These are phyloP conservation scores for Lentinus brumalis DNA, from an alignment of 768 basidiomycete genomes.

Conservation along the genomic window DNA sequence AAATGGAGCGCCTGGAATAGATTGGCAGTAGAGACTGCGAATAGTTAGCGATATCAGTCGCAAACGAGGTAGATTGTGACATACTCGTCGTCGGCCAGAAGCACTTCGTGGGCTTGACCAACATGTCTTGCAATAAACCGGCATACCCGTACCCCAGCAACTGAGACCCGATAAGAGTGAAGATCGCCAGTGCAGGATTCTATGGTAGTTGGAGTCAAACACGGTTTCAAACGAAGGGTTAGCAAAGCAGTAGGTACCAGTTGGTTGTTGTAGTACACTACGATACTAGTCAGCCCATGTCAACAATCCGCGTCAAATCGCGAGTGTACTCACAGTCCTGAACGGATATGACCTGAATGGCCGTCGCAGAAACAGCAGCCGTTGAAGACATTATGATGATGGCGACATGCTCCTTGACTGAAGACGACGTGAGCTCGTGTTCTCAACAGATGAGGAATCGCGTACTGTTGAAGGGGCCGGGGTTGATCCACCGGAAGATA, in stretches of 20 bases:
- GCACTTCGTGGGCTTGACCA: conserved; percentile 51
- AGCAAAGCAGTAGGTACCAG: conserved; percentile 16
- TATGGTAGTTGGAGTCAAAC: background rate
- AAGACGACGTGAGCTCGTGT: background rate
- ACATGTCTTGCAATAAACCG: conserved; percentile 42
- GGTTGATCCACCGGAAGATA: conserved; percentile 37
- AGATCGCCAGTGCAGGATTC: conserved; percentile 35
- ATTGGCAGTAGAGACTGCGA: conserved; percentile 28
- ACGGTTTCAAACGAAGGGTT: background rate
- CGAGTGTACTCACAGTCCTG: conserved; percentile 29
- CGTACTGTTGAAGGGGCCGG: conserved; percentile 41
- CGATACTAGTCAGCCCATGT: background rate
- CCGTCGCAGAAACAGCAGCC: conserved; percentile 34
- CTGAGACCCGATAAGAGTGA: conserved; percentile 39
- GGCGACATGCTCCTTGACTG: conserved; percentile 39
- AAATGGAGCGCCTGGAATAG: conserved; percentile 39
- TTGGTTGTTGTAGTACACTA: conserved; percentile 43
- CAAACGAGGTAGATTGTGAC: conserved; percentile 2
- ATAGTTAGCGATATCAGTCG: background rate
- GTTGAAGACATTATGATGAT: conserved; percentile 40
- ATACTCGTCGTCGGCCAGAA: conserved; percentile 33
- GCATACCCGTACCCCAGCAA: conserved; percentile 38
- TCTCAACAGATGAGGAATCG: conserved; percentile 11
- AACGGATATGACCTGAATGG: conserved; percentile 36
- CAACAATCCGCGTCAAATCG: background rate